Base-by-base conservation (phyloP, 1,139 yeast genomes). In the Suhomyces bolitotheri region DNA sequence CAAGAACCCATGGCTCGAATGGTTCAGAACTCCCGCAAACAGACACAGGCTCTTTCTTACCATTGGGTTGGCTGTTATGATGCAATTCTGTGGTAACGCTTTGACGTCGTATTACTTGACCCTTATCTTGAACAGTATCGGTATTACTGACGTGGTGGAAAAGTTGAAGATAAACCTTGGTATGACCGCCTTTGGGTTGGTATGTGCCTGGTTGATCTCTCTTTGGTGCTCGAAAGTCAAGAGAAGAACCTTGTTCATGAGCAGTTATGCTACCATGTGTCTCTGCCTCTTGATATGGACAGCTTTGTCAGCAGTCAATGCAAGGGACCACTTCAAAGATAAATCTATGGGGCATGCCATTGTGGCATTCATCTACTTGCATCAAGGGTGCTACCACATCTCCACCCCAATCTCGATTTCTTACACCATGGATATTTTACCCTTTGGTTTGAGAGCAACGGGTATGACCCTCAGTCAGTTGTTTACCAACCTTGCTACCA, bases 341-440 rank as follows among this genome's bases (percentile, higher is more conserved):
- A 54, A 52, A 11, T 32, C 49, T 3, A 37, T 54, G 17, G 66
- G 64, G 28, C 43, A 52, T 34, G 65, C 60, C 32, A 63, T 61
- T 22, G 53, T 65, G 41, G 69, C 66, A 4, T 55, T 65, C 54
- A 58, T 64, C 31, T 65, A 62, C 52, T 41, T 63, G 36, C 60
- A 53, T 50, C 55, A 56, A 41, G 49, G 56, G 23, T 54, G 53
- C 25, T 63, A 60, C 45, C 57, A 62, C 39, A 53, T 62, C 30
- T 46, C 48, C 43, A 28, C 60, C 41, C 41, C 49, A 35, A 36
- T 49, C 5, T 43, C 52, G 27, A 53, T 60, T 28, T 43, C 61
- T 15, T 68, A 67, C 39, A 41, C 54, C 14, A 62, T 66, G 32
- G 75, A 69, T 46, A 55, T 66, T 17, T 43, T 62, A 25, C 49